Percentiles rank a stretch among this genome's conserved stretches.
These are phyloP conservation scores for Penicillium salamii DNA, from an alignment of 495 filamentous ascomycete genomes.

Conservation along the genomic window DNA sequence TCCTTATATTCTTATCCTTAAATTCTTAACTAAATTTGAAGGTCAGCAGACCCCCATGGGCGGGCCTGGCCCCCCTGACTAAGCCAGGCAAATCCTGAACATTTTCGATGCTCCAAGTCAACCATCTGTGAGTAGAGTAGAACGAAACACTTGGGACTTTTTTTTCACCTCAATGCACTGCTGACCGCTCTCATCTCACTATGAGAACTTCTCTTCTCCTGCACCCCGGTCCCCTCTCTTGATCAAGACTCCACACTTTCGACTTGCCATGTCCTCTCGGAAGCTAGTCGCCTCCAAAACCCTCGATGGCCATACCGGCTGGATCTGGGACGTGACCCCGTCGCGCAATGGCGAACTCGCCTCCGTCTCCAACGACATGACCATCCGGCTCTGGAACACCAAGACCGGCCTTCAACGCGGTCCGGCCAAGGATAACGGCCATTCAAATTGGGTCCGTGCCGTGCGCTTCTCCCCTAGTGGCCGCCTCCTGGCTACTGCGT, in stretches of 20 bases:
- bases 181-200: constrained; percentile 4
- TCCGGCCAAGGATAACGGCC: constrained; percentile 4
- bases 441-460: constrained; percentile 4
- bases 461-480: constrained; percentile 6
- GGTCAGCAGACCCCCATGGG: background rate
- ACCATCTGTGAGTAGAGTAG: background rate
- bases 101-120: background rate
- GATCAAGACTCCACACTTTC: background rate
- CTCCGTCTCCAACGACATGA: constrained; percentile 9
- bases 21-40: too few species aligned
- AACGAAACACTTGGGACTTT: background rate
- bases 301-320: constrained; percentile 6
- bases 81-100: background rate
- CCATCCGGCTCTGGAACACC: constrained; percentile 8
- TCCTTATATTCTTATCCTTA: too few species aligned
- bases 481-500: constrained; percentile 6
- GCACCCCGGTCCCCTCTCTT: background rate
- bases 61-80: background rate
- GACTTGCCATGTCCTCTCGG: background rate
- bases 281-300: constrained; percentile 2
- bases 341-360: constrained; percentile 6
- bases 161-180: constrained; percentile 3
- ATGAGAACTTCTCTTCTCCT: constrained; percentile 4
- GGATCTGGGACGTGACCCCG: constrained; percentile 3
- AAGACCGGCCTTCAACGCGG: constrained; percentile 6